Percentiles rank a stretch among this genome's conserved stretches.
Evolutionary conservation across 495 filamentous ascomycete species (phyloP).

Genomic region (Talaromyces thailandensis): DNA sequence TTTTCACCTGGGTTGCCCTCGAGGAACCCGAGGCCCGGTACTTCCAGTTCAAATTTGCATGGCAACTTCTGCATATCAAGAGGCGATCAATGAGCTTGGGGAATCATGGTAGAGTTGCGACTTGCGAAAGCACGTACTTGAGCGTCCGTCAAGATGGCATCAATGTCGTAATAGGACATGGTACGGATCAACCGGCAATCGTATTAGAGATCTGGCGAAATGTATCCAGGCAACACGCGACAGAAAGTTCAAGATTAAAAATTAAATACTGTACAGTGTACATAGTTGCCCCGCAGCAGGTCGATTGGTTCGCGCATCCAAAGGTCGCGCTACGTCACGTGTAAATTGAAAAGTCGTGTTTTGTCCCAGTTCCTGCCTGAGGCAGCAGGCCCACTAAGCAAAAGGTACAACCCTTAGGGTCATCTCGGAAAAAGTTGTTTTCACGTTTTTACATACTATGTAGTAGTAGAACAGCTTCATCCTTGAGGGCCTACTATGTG

Average conservation of each 20-base stretch:
- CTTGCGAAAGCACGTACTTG: slow-evolving; percentile 46
- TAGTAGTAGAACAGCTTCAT: too few relatives aligned
- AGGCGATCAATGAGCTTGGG: slow-evolving; percentile 10
- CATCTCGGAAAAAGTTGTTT: too few relatives aligned
- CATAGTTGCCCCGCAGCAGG: neutral
- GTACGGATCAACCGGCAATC: neutral
- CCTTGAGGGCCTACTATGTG: too few relatives aligned
- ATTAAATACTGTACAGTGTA: too few relatives aligned
- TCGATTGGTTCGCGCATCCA: neutral
- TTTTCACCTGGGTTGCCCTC: slow-evolving; percentile 66
- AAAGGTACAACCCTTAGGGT: too few relatives aligned
- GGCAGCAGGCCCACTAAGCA: neutral
- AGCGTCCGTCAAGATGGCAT: slow-evolving; percentile 86
- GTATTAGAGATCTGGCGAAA: too few relatives aligned
- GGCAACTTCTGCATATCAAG: slow-evolving; percentile 67
- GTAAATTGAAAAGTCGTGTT: neutral
- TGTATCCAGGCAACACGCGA: neutral
- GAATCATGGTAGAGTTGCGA: neutral
- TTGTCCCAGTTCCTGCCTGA: neutral
- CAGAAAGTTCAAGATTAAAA: neutral
- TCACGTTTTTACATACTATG: too few relatives aligned
- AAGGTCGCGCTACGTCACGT: neutral
- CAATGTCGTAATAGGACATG: slow-evolving; percentile 88
- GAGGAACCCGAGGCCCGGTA: slow-evolving; percentile 79
- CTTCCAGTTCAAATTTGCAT: slow-evolving; percentile 82